Percentiles rank a stretch among this genome's conserved stretches.
These are phyloP conservation scores for Mycena sanguinolenta DNA, from an alignment of 768 basidiomycete species.

Conservation along the genomic window DNA sequence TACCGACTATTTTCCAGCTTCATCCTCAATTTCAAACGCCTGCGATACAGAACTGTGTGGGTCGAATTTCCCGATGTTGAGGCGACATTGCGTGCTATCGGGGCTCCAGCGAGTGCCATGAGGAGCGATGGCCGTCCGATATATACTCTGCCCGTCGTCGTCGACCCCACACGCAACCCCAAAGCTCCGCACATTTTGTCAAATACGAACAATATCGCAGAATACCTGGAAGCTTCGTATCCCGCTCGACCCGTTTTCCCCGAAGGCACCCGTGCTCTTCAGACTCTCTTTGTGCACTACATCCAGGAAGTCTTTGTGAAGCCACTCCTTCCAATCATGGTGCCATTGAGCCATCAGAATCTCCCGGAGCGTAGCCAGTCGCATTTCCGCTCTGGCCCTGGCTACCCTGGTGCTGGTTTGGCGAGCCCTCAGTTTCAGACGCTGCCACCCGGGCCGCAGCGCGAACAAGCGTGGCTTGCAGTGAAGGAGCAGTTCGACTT, in stretches of 20 bases:
- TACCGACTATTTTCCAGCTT: constrained; percentile 3
- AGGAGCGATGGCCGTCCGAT: constrained; percentile 71
- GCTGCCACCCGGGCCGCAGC: constrained; percentile 54
- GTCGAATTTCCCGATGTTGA: constrained; percentile 81
- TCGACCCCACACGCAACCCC: constrained; percentile 55
- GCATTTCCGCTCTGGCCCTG: constrained; percentile 53
- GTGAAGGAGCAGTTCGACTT: constrained; percentile 79
- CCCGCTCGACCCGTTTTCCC: constrained; percentile 81
- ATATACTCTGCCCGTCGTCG: constrained; percentile 76
- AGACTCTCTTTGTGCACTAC: constrained; percentile 79
- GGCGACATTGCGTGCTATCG: constrained; percentile 66
- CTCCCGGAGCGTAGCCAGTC: constrained; percentile 69
- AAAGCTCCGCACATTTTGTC: constrained; percentile 55
- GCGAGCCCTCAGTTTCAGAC: constrained; percentile 25
- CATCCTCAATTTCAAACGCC: constrained; percentile 78
- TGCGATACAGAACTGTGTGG: constrained; percentile 79
- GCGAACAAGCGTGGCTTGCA: constrained; percentile 74
- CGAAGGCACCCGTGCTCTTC: constrained; percentile 77
- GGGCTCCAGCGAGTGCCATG: constrained; percentile 68
- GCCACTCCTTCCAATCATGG: constrained; percentile 79
- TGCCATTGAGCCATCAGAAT: constrained; percentile 75
- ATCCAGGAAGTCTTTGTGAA: constrained; percentile 76
- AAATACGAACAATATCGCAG: constrained; percentile 70
- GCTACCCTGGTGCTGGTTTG: constrained; percentile 9
- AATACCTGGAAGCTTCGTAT: constrained; percentile 78